Percentiles rank a stretch among this genome's conserved stretches.
Evolutionary conservation across 2,329 filamentous ascomycete genomes (phyloP).

Genomic region (Hymenoscyphus fraxineus): DNA sequence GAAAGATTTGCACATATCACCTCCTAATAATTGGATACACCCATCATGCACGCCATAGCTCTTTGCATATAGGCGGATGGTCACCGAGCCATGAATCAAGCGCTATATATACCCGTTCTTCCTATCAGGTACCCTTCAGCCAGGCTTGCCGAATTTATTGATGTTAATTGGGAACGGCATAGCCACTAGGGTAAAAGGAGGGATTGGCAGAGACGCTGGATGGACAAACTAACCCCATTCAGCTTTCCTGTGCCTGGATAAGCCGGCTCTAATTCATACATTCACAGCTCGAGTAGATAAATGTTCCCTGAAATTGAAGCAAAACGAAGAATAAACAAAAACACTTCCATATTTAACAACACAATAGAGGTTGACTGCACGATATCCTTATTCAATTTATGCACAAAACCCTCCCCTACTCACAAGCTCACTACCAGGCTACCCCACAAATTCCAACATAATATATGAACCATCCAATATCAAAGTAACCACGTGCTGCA

Average conservation of each 20-base stretch:
- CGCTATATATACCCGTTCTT: constrained; percentile 1
- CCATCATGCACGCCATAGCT: neutral
- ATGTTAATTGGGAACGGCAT: neutral
- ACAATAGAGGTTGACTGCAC: neutral
- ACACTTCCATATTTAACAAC: too few species aligned
- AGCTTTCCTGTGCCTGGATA: neutral
- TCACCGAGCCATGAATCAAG: neutral
- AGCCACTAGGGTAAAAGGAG: neutral
- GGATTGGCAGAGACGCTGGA: neutral
- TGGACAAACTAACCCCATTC: neutral
- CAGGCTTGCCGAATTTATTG: neutral
- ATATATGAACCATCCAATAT: constrained; percentile 1
- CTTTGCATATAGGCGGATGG: neutral
- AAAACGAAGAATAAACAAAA: too few species aligned
- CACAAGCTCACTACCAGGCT: neutral
- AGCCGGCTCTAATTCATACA: neutral
- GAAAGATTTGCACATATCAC: neutral
- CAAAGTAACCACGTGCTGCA: neutral
- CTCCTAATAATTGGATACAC: neutral
- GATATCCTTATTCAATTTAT: neutral
- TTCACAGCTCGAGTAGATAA: neutral
- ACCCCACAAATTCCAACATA: neutral
- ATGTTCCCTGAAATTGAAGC: too few species aligned
- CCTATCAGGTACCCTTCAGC: neutral
- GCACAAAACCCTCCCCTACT: neutral